phyloP scores from a whole-genome alignment of 257 asterid genomes.

The Linderniella brevidens region DNA sequence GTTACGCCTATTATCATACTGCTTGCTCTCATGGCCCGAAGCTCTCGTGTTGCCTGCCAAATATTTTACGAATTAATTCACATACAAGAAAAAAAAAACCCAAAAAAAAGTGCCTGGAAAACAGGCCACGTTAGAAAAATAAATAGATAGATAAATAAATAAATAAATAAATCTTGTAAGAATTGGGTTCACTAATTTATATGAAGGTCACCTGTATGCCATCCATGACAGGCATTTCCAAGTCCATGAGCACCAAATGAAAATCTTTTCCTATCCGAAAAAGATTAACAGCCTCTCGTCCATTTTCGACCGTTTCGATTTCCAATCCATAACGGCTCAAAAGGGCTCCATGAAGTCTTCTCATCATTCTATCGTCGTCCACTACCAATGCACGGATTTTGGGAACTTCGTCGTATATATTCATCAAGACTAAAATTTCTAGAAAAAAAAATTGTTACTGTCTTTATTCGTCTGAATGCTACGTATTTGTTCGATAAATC shows the following conservation, averaged over 20 bases:
- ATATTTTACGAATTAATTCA: too few relatives aligned
- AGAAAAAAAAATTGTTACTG: too few relatives aligned
- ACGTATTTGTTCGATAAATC: too few relatives aligned
- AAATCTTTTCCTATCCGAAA: constrained; percentile 17
- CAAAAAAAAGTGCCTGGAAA: too few relatives aligned
- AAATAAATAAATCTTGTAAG: too few relatives aligned
- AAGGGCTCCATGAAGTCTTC: constrained; percentile 16
- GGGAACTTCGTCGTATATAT: constrained; percentile 2
- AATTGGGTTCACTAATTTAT: too few relatives aligned
- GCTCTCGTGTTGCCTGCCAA: constrained; percentile 18
- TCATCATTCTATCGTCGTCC: constrained; percentile 24
- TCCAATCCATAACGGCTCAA: constrained; percentile 15
- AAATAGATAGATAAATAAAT: too few relatives aligned
- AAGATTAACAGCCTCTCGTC: constrained; percentile 30
- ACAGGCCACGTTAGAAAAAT: too few relatives aligned
- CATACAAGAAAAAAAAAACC: too few relatives aligned
- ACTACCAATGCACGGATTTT: constrained; percentile 26
- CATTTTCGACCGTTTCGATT: constrained; percentile 19
- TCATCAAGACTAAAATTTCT: too few relatives aligned
- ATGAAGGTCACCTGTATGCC: constrained; percentile 19
- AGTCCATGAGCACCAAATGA: constrained; percentile 37
- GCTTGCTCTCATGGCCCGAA: constrained; percentile 28
- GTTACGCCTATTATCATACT: constrained; percentile 36
- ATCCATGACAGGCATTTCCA: constrained; percentile 41
- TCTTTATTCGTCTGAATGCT: too few relatives aligned